Evolutionary conservation across 1,284 basidiomycete species (phyloP), one percentile per base, ranked within the genome.

Genomic region (Ceratobasidium theobromae): DNA sequence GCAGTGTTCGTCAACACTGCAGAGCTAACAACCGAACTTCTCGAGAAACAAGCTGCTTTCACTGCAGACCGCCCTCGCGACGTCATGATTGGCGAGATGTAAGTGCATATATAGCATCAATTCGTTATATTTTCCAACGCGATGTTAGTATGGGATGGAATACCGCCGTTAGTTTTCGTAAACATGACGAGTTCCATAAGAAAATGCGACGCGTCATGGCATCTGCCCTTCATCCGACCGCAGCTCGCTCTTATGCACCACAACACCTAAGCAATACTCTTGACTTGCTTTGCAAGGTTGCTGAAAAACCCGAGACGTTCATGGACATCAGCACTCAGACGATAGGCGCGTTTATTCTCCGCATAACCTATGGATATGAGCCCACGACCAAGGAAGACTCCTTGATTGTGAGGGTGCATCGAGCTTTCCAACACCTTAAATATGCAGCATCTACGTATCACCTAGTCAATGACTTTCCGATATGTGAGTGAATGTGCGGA

Each of bases 151-250:
- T 45, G 5, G 43, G 43, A 21, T 45, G 43, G 43, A 21, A n/a
- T 14, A 45, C 43, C 6, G 9, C 9, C 9, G 33, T 45, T 32
- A 27, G 6, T 8, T 53, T 64, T 18, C 48, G 60, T 9, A 28
- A 52, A 8, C 60, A 64, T 27, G 60, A 64, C 23, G 60, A 64
- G n/a, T 2, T 4, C 3, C 60, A 64, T 27, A n/a, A 32, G 9
- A 64, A 53, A 23, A 8, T 27, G 3, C 60, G 60, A 3, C 60
- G 60, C 9, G 49, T 64, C 5, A 64, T 64, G 60, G 60, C 60
- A 23, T 64, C 60, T 1, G 23, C 60, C 5, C 28, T 64, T 5
- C 48, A 64, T 40, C 60, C 48, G 18, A 33, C 35, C 2, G 60
- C 60, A 2, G 60, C 60, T 11, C 48, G 60, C 5, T 52, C 60